Evolutionary conservation across 331 rosid genomes (phyloP).

Genomic region (Saraca asoca): DNA sequence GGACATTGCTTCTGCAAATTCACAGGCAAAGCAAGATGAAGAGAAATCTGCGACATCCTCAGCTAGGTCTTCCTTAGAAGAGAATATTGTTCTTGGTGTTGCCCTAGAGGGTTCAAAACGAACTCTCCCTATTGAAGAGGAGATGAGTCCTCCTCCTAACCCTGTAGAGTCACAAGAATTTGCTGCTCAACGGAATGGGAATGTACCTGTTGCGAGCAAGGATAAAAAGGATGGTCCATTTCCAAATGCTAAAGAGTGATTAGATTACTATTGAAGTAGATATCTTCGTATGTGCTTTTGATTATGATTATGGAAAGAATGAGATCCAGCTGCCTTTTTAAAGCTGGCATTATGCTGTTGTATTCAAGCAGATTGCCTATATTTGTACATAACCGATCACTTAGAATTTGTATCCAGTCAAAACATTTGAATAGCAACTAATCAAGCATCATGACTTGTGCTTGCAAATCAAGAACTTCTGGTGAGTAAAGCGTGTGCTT

Average conservation of each 20-base stretch:
- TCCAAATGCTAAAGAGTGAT: conserved; percentile 49
- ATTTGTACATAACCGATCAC: conserved; percentile 43
- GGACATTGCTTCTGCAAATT: conserved; percentile 43
- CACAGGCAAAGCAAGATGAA: conserved; percentile 60
- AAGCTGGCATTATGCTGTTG: conserved; percentile 64
- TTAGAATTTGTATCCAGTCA: conserved; percentile 22
- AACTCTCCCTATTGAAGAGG: conserved; percentile 92
- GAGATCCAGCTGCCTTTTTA: conserved; percentile 70
- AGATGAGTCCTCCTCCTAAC: conserved; percentile 46
- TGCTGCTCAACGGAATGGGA: conserved; percentile 54
- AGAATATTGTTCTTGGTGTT: conserved; percentile 91
- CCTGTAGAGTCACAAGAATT: conserved; percentile 64
- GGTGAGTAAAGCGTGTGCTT: too few species aligned
- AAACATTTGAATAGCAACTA: background rate
- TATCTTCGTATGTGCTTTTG: conserved; percentile 19
- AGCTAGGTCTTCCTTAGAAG: conserved; percentile 63
- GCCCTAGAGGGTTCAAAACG: conserved; percentile 93
- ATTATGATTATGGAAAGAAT: conserved; percentile 35
- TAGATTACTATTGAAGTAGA: conserved; percentile 30
- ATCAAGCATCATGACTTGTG: background rate
- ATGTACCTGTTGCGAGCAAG: conserved; percentile 49
- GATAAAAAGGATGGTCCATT: conserved; percentile 65
- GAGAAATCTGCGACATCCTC: conserved; percentile 50
- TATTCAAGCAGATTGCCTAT: conserved; percentile 33
- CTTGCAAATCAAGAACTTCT: background rate